Evolutionary conservation across 2,329 filamentous ascomycete species (phyloP), one percentile per base, ranked within the genome.

Genomic region (Aspergillus puulaauensis): DNA sequence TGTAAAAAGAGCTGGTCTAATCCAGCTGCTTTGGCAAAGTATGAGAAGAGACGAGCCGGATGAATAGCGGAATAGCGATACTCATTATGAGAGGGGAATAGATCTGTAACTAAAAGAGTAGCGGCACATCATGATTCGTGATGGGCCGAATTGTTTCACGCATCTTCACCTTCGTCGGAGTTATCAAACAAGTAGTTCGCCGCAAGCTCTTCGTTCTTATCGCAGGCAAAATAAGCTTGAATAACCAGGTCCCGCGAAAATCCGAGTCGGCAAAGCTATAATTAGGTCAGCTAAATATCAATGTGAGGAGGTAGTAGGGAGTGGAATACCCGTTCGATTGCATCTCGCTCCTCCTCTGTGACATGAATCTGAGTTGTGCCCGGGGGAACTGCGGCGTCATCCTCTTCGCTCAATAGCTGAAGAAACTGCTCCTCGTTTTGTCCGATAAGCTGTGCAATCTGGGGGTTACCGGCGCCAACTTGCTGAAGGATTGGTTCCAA

Each of bases 111-210:
- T 15, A 50, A 43, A 54, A 49, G 45, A 48, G 49, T 49, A 59
- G 55, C 55, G 55, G 48, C 57, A 51, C 31, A 50, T 59, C 35
- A 52, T 48, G 39, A 39, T 19, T 51, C 33, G 15, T 19, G 24
- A 52, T 15, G 24, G n/a, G 44, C 31, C n/a, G 46, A 21, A 50
- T 51, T 24, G 47, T 46, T 48, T 62, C 64, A 73, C 61, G 65
- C 62, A 31, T 77, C 73, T 50, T 78, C 73, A 37, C 90, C 88
- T 48, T 97, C 93, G 61, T 96, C 92, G 9, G 93, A 93, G 78
- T 98, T 92, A 69, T 99, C 95, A 72, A 99, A 99, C 59, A 99
- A 82, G 77, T 97, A 98, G 79, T 99, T 99, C 63, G 95, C 95
- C 0, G 95, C 95, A 52, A 99, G 83, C 77, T 99, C 95, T 79